A percentile compares a stretch with the other conserved stretches of the same genome.
These are phyloP conservation scores for Saksenaea oblongispora DNA, from an alignment of 371 early-diverging fungal species.

Conservation along the genomic window DNA sequence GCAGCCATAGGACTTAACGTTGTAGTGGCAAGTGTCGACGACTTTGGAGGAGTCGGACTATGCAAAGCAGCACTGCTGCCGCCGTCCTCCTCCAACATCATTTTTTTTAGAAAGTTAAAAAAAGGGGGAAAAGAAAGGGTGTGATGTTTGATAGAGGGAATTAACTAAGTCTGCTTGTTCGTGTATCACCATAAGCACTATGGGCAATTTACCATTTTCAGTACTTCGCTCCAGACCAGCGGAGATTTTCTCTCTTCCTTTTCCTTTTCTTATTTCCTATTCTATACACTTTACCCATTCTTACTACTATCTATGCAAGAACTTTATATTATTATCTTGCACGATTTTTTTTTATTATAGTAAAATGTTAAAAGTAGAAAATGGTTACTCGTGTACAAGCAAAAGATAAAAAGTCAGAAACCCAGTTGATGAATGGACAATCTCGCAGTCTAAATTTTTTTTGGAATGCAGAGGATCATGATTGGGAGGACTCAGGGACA, in stretches of 20 bases:
- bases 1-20: constrained; percentile 15
- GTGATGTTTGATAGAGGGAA: neutral
- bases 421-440: neutral
- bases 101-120: neutral
- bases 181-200: neutral
- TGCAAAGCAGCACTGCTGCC: constrained; percentile 3
- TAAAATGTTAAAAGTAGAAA: neutral
- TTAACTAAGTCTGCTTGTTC: neutral
- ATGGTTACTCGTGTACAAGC: neutral
- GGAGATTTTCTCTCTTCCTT: neutral
- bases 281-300: neutral
- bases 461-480: constrained; percentile 1
- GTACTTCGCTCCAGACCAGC: neutral
- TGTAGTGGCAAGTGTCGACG: neutral
- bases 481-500: neutral
- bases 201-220: neutral
- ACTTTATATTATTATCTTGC: neutral
- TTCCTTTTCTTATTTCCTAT: neutral
- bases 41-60: constrained; percentile 8
- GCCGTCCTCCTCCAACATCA: constrained; percentile 6
- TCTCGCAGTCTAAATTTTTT: neutral
- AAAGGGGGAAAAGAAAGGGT: neutral
- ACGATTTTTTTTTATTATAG: neutral
- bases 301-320: too few species aligned
- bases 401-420: neutral